Percentiles rank a stretch among this genome's conserved stretches.
phyloP scores from a whole-genome alignment of 2,329 filamentous ascomycete species.

The Fusarium redolens region DNA sequence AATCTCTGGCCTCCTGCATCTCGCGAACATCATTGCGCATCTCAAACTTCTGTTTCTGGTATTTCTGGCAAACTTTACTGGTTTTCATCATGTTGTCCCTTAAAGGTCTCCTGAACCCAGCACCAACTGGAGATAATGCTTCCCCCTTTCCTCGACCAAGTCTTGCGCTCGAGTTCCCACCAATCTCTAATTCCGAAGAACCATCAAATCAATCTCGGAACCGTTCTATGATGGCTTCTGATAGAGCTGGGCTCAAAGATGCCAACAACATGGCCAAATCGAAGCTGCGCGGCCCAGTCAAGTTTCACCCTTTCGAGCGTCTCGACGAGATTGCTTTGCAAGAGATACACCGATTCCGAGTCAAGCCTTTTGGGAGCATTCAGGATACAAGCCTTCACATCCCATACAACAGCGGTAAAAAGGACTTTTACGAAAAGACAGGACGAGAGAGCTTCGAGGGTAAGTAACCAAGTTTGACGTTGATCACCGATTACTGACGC shows the following conservation, averaged over 20 bases:
- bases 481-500: conserved; percentile 29
- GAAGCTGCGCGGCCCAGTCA: conserved; percentile 73
- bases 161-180: conserved; percentile 44
- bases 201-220: conserved; percentile 11
- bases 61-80: conserved; percentile 29
- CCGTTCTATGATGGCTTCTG: conserved; percentile 23
- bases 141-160: conserved; percentile 51
- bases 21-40: conserved; percentile 7
- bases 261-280: conserved; percentile 61
- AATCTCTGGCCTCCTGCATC: conserved; percentile 22
- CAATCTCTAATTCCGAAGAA: conserved; percentile 18
- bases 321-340: conserved; percentile 66
- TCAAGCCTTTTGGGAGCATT: conserved; percentile 75
- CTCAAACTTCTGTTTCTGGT: background rate
- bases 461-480: conserved; percentile 52
- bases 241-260: conserved; percentile 57
- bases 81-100: conserved; percentile 69
- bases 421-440: conserved; percentile 86
- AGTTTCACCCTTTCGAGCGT: conserved; percentile 79
- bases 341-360: conserved; percentile 71
- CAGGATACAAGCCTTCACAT: conserved; percentile 77
- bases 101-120: conserved; percentile 74
- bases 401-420: conserved; percentile 95
- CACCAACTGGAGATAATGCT: conserved; percentile 57
- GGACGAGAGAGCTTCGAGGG: conserved; percentile 90